Evolutionary conservation across 176 grass and related monocot genomes (phyloP), one percentile per base, ranked within the genome.

Genomic region (Raddia guianensis): DNA sequence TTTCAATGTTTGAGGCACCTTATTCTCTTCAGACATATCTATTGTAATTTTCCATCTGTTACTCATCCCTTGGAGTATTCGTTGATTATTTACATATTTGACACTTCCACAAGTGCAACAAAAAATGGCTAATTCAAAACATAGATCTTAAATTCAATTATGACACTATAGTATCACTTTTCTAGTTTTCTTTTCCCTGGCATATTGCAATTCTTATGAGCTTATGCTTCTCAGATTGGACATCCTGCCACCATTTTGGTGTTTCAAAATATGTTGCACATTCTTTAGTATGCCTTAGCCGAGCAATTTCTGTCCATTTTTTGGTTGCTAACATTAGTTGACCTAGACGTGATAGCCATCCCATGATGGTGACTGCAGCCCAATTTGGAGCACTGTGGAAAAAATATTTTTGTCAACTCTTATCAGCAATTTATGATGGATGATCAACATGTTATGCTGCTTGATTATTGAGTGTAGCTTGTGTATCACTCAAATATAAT

Each of bases 171-270:
- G 10, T 12, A 74, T 47, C 13, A 76, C 11, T 60, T 68, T 47
- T 75, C n/a, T 37, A 76, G 7, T 60, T 68, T 47, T 75, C n/a
- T 37, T 74, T 46, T 74, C 18, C 47, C 5, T 66, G 65, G 13
- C 49, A 55, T 65, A 66, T n/a, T 45, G 13, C 34, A 75, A 12
- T 21, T 3, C 50, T 10, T 48, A 62, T 51, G 0, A 15, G 6
- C 50, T 10, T 48, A 62, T 51, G 2, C 61, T 75, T n/a, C 49
- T 67, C 27, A 27, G 27, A 27, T 61, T 62, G 61, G 44, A 62
- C 50, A 45, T 49, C 27, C 78, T 68, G 64, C 20, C 44, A 68
- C 33, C 7, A 27, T 63, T 82, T 21, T 63, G 33, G 2, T 5
- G 6, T 49, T 15, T 64, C 9, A 2, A 72, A 72, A 51, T 80